These are phyloP conservation scores for Ophiobolus disseminans DNA, from an alignment of 2,329 filamentous ascomycete genomes.

Conservation along the genomic window DNA sequence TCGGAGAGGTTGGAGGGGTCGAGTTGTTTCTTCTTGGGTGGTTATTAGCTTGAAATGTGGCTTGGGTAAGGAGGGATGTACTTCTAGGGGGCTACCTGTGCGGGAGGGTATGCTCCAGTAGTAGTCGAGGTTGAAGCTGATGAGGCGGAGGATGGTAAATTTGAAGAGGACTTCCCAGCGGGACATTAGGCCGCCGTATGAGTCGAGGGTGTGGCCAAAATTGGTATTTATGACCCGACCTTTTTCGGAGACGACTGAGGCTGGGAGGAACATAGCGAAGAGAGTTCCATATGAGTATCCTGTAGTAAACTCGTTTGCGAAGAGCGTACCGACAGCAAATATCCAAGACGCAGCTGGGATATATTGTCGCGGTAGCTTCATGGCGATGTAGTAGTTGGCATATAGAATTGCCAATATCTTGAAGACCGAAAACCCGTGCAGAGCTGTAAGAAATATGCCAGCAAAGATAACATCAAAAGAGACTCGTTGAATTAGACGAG, in stretches of 20 bases:
- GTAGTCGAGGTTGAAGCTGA: constrained; percentile 97
- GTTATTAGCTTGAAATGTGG: constrained; percentile 62
- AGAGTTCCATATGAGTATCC: constrained; percentile 78
- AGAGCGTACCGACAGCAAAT: constrained; percentile 85
- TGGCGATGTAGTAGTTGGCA: constrained; percentile 82
- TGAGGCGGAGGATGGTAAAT: constrained; percentile 86
- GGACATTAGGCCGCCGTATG: constrained; percentile 79
- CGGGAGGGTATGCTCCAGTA: constrained; percentile 83
- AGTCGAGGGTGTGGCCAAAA: constrained; percentile 77
- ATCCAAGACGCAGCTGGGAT: constrained; percentile 82
- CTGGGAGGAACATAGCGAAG: constrained; percentile 59
- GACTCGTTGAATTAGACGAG: constrained; percentile 67
- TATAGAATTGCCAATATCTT: constrained; percentile 84
- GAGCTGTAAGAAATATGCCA: constrained; percentile 74
- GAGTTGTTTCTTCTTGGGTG: constrained; percentile 96
- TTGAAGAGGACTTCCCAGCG: constrained; percentile 99
- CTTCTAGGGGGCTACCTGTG: constrained; percentile 75
- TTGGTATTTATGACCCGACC: constrained; percentile 57
- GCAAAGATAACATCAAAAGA: constrained; percentile 87
- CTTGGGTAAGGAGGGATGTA: constrained; percentile 55
- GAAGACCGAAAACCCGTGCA: constrained; percentile 84
- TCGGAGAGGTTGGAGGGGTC: constrained; percentile 88
- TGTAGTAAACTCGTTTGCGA: constrained; percentile 83
- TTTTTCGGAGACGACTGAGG: constrained; percentile 51
- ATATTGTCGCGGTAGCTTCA: constrained; percentile 70